A percentile compares a stretch with the other conserved stretches of the same genome.
Conservation (phyloP, 495 filamentous ascomycete species). For the Penicillium tannophilum region DNA sequence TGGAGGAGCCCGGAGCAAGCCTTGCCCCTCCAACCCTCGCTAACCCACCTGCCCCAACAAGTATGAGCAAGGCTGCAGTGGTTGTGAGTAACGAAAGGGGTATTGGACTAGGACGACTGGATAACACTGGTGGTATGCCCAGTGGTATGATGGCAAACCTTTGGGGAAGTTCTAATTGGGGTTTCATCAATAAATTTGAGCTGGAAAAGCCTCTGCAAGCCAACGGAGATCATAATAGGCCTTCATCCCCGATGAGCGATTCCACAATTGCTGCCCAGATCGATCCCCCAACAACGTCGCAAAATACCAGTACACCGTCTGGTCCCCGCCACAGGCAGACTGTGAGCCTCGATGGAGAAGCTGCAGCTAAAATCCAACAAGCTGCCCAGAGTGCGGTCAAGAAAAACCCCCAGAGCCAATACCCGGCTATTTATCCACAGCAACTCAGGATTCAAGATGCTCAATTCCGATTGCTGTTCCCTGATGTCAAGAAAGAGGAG, state of each 20-base stretch:
- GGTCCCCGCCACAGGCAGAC: conserved; percentile 71
- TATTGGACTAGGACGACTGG: conserved; percentile 58
- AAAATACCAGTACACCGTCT: conserved; percentile 1
- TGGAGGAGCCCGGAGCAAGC: conserved; percentile 56
- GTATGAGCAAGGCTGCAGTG: conserved; percentile 84
- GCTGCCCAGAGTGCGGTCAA: conserved; percentile 41
- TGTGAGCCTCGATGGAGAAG: conserved; percentile 69
- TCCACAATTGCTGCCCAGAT: conserved; percentile 24
- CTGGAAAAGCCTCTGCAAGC: conserved; percentile 54
- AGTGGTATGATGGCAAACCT: conserved; percentile 87
- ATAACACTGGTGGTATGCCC: conserved; percentile 69
- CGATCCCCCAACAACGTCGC: conserved; percentile 11
- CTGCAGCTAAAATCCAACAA: conserved; percentile 43
- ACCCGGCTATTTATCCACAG: conserved; percentile 80
- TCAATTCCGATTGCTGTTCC: conserved; percentile 91
- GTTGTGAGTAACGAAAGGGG: conserved; percentile 75
- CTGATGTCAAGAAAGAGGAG: conserved; percentile 70
- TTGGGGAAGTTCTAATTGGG: conserved; percentile 88
- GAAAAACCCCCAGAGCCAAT: conserved; percentile 54
- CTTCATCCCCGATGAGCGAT: conserved; percentile 35
- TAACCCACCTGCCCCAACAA: conserved; percentile 82
- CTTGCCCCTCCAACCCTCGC: conserved; percentile 83
- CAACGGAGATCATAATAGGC: conserved; percentile 32
- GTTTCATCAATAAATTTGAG: conserved; percentile 68
- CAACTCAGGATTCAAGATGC: conserved; percentile 86